Conservation (phyloP, 2,329 filamentous ascomycete species). For the Aspergillus pseudonomiae region DNA sequence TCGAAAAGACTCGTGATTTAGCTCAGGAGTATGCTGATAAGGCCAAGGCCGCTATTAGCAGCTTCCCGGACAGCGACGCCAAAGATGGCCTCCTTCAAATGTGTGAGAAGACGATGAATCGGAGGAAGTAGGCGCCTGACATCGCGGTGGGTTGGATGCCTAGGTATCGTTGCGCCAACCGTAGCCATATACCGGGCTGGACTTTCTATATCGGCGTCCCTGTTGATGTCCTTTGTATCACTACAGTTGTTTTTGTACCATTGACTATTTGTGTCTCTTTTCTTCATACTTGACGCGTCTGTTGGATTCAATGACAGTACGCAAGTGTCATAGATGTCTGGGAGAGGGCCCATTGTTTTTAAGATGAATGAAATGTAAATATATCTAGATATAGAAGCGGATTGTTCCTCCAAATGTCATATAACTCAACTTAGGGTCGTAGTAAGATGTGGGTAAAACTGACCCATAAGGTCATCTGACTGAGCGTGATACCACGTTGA, state of each 20-base stretch:
- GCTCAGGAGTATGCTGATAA: constrained; percentile 90
- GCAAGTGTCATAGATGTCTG: neutral
- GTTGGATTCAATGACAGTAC: neutral
- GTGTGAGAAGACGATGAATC: constrained; percentile 87
- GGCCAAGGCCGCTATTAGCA: constrained; percentile 79
- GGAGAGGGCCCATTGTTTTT: neutral
- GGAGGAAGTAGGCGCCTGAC: constrained; percentile 68
- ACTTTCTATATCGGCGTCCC: neutral
- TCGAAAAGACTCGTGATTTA: constrained; percentile 87
- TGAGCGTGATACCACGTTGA: neutral
- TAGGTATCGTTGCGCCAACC: neutral
- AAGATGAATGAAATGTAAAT: neutral
- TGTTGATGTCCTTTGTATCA: constrained; percentile 6
- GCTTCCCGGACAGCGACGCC: constrained; percentile 91
- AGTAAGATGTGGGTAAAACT: too few species aligned
- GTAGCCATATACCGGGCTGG: neutral
- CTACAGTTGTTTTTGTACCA: constrained; percentile 5
- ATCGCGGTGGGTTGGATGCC: neutral
- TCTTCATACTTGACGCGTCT: neutral
- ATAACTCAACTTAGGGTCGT: neutral
- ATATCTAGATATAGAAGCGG: neutral
- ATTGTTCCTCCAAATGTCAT: neutral
- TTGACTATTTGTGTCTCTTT: neutral
- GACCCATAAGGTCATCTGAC: neutral
- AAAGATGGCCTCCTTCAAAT: constrained; percentile 91